Percentiles rank a stretch among this genome's conserved stretches.
Conservation (phyloP, 345 rosid species). For the Capsella bursapastoris region DNA sequence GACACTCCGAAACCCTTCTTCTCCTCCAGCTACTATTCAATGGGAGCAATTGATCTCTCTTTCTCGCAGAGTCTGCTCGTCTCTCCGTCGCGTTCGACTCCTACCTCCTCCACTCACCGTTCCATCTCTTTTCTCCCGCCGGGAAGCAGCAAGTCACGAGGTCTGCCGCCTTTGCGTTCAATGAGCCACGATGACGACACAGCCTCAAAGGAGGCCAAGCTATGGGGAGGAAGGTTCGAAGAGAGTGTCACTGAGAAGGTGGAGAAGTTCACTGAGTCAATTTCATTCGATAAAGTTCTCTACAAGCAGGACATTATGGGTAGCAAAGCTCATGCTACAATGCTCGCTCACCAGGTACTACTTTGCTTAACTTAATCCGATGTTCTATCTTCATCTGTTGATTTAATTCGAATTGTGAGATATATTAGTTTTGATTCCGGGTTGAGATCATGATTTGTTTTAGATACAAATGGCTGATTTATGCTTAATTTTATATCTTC, state of each 20-base stretch:
- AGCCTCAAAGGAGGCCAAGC: conserved; percentile 72
- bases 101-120: conserved; percentile 21
- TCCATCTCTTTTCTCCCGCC: conserved; percentile 28
- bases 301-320: conserved; percentile 94
- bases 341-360: conserved; percentile 85
- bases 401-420: background rate
- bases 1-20: conserved; percentile 15
- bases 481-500: background rate
- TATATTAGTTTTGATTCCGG: too few relatives aligned
- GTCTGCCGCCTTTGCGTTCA: conserved; percentile 46
- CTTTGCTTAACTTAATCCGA: background rate
- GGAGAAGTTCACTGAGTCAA: conserved; percentile 92
- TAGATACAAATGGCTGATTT: too few relatives aligned
- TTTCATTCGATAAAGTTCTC: conserved; percentile 83
- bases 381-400: background rate
- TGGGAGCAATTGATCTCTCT: conserved; percentile 48
- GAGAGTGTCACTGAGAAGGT: conserved; percentile 83
- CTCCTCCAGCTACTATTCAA: conserved; percentile 17
- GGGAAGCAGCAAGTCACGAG: conserved; percentile 41
- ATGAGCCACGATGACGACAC: conserved; percentile 47
- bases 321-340: conserved; percentile 92
- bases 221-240: conserved; percentile 98
- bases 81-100: conserved; percentile 34
- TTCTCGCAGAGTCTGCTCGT: conserved; percentile 37
- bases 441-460: too few relatives aligned